These are phyloP conservation scores for Tulasnella sp. DNA, from an alignment of 768 basidiomycete genomes.

Conservation along the genomic window DNA sequence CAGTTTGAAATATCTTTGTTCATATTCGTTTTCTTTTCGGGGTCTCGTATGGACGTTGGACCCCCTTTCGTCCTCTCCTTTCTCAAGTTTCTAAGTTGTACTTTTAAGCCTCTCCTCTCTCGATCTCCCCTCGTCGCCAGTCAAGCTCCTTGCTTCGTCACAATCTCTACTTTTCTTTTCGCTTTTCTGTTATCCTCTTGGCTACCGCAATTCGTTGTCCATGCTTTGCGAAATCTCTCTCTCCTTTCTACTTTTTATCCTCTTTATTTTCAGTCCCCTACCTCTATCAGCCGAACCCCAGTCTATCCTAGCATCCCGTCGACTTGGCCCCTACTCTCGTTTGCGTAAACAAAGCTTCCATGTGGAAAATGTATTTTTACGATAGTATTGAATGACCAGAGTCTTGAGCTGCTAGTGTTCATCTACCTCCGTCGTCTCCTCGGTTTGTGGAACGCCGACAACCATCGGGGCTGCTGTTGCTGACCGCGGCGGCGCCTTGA, in stretches of 20 bases:
- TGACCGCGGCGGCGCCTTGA: neutral
- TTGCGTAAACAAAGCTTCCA: neutral
- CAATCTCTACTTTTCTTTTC: neutral
- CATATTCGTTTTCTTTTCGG: neutral
- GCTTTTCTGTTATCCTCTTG: neutral
- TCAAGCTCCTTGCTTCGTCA: neutral
- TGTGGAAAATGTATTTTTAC: constrained; percentile 12
- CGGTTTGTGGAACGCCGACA: neutral
- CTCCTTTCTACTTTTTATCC: constrained; percentile 1
- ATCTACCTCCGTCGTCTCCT: neutral
- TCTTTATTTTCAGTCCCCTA: neutral
- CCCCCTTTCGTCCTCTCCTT: neutral
- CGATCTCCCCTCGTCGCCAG: constrained; percentile 3
- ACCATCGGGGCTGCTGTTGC: neutral
- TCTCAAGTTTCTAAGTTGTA: neutral
- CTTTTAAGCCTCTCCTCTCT: constrained; percentile 4
- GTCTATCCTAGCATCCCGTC: neutral
- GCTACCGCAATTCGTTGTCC: neutral
- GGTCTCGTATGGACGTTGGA: neutral
- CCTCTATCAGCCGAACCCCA: neutral
- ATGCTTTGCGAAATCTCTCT: constrained; percentile 9
- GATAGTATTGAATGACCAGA: constrained; percentile 9
- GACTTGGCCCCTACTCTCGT: constrained; percentile 11
- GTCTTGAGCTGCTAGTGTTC: constrained; percentile 9
- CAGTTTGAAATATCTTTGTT: neutral